A percentile compares a stretch with the other conserved stretches of the same genome.
Conservation (phyloP, 805 yeast genomes). For the Sugiyamaella smithiae region DNA sequence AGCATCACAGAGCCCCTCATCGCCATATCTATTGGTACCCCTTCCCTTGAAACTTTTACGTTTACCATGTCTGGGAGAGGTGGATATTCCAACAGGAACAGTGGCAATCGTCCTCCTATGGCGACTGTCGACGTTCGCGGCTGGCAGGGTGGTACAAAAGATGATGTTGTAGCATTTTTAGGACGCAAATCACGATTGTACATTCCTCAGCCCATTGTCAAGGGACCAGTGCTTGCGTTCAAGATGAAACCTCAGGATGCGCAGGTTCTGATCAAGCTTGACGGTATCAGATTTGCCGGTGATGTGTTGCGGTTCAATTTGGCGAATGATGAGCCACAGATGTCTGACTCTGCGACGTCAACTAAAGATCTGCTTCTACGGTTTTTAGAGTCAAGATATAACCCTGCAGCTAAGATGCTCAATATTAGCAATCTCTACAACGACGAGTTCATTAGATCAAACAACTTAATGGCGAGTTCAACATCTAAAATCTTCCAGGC, state of each 20-base stretch:
- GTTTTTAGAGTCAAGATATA: conserved; percentile 66
- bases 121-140: conserved; percentile 60
- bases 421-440: conserved; percentile 62
- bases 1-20: too few species aligned
- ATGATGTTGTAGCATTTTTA: conserved; percentile 66
- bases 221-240: conserved; percentile 59
- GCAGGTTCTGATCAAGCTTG: conserved; percentile 53
- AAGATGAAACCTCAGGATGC: conserved; percentile 59
- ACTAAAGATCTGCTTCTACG: conserved; percentile 62
- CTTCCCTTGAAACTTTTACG: conserved; percentile 5
- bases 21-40: not conserved
- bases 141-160: conserved; percentile 77
- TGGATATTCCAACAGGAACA: not conserved
- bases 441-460: conserved; percentile 57
- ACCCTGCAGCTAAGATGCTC: conserved; percentile 59
- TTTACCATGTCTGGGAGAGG: conserved; percentile 7
- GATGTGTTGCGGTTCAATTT: conserved; percentile 55
- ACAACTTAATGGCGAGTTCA: conserved; percentile 65
- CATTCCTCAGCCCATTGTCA: conserved; percentile 52
- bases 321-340: conserved; percentile 16
- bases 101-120: not conserved
- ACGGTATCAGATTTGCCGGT: conserved; percentile 83
- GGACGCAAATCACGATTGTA: conserved; percentile 61
- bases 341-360: conserved; percentile 12
- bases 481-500: conserved; percentile 87